Evolutionary conservation across 1,284 basidiomycete species (phyloP), one percentile per base, ranked within the genome.

Genomic region (Fomitiporia mediterranea): DNA sequence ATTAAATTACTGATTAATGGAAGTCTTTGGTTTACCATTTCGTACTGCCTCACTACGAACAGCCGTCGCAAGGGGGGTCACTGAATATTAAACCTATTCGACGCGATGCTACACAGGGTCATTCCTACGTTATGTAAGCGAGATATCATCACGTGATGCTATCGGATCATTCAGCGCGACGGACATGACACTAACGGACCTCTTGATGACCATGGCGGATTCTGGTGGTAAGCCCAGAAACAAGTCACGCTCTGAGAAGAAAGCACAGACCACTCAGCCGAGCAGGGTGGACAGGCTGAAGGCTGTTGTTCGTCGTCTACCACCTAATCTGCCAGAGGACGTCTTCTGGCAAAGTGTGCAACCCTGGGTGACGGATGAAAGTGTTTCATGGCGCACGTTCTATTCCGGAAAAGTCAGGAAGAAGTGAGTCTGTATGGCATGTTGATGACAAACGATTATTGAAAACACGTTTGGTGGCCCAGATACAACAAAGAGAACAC

Each of bases 331-430:
- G 0, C 95, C 96, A 1, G 94, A 94, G 65, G 83, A 85, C 1
- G 74, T 96, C 51, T 98, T 99, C 71, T 98, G 96, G 96, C 82
- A 88, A 64, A 91, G 89, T 60, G 91, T 96, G 3, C 77, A 84
- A 53, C 72, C 79, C 1, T 98, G 93, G 93, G 84, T 96, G 15
- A 78, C 81, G 0, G 85, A 90, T 4, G 84, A 91, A 37, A 84
- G 84, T 1, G 74, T 80, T 32, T 68, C 73, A 5, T 92, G 86
- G 88, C 87, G 81, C 67, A 66, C 72, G 0, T 92, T 79, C 66
- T 79, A 80, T 61, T 76, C 76, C 11, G 91, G 91, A 4, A 88
- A 89, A 70, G 67, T 83, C 56, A 80, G 80, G 60, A 88, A 87
- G 67, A 82, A 82, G 89, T 91, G 64, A 62, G 81, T n/a, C 72